Evolutionary conservation across 1,139 yeast species (phyloP), one percentile per base, ranked within the genome.

Genomic region (Geotrichum citri-aurantii): DNA sequence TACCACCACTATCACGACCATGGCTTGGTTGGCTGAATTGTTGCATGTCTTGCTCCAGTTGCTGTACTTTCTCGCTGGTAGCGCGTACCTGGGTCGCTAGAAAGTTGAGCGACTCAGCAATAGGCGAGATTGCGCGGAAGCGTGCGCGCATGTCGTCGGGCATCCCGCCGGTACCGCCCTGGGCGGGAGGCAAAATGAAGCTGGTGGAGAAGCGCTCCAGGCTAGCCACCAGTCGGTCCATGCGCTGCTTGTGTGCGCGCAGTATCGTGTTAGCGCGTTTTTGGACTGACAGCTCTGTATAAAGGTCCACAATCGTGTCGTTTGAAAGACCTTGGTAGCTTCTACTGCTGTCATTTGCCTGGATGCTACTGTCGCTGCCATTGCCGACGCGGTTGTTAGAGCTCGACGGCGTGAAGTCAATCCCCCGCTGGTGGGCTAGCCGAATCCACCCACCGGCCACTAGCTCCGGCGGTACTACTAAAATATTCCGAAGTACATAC

Each of bases 401-500:
- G n/a, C n/a, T n/a, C n/a, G n/a, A n/a, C n/a, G n/a, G 14, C 51
- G 58, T 55, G 56, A 78, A 74, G 46, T 73, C 77, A 21, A 89
- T 69, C 1, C 79, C 83, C 57, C 80, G 79, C 61, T 92, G 95
- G 68, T 90, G 95, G 57, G 78, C 79, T 55, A 91, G 74, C 54
- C 85, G 73, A 56, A 91, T 75, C 79, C 82, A 84, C 6, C 95
- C 95, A 7, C 76, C 81, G 14, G 80, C 79, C 1, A 87, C 77
- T 50, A 89, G 74, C n/a, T 86, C 88, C 3, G 73, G 73, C 0
- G 97, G 96, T 14, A 92, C 75, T 11, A 81, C 80, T 59, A 92
- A 77, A 23, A 92, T 82, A 69, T 92, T 92, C 66, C 97, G 74
- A 57, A 90, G 73, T 4, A 89, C 82, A 70, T 91, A 92, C 44